Conservation (phyloP, 495 filamentous ascomycete species). For the Tuber aestivum region DNA sequence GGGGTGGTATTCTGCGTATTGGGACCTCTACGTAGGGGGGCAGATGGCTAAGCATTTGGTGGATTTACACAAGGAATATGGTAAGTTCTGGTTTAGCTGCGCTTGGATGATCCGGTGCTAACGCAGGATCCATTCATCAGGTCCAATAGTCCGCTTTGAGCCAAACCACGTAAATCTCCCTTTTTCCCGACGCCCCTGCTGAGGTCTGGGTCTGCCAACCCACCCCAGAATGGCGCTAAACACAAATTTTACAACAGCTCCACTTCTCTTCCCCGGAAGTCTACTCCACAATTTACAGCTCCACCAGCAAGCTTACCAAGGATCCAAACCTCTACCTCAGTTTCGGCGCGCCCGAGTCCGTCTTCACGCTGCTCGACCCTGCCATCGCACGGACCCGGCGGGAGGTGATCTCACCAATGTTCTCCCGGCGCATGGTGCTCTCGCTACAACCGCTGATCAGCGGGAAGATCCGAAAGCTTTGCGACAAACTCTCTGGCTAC, state of each 20-base stretch:
- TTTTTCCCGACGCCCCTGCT: no score
- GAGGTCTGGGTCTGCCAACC: no score
- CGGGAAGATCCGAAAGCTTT: conserved; percentile 44
- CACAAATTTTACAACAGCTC: conserved; percentile 35
- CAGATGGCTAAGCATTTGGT: conserved; percentile 11
- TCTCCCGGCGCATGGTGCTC: conserved; percentile 44
- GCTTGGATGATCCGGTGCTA: conserved; percentile 9
- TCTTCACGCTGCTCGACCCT: conserved; percentile 43
- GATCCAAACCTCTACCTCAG: conserved; percentile 41
- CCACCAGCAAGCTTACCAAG: conserved; percentile 44
- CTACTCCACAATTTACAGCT: conserved; percentile 46
- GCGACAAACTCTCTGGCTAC: conserved; percentile 27
- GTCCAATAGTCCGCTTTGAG: conserved; percentile 39
- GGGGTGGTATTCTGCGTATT: conserved; percentile 34
- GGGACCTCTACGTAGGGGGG: conserved; percentile 25
- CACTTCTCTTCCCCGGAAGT: conserved; percentile 46
- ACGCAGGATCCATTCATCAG: conserved; percentile 11
- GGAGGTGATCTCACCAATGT: conserved; percentile 43
- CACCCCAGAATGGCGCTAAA: neutral
- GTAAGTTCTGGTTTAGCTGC: conserved; percentile 20
- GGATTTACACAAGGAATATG: conserved; percentile 38
- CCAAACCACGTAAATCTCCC: conserved; percentile 37
- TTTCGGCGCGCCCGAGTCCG: conserved; percentile 44
- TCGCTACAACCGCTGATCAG: conserved; percentile 42
- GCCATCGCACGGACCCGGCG: conserved; percentile 44